Evolutionary conservation across 257 asterid species (phyloP).

Genomic region (Leonotis leonurus): DNA sequence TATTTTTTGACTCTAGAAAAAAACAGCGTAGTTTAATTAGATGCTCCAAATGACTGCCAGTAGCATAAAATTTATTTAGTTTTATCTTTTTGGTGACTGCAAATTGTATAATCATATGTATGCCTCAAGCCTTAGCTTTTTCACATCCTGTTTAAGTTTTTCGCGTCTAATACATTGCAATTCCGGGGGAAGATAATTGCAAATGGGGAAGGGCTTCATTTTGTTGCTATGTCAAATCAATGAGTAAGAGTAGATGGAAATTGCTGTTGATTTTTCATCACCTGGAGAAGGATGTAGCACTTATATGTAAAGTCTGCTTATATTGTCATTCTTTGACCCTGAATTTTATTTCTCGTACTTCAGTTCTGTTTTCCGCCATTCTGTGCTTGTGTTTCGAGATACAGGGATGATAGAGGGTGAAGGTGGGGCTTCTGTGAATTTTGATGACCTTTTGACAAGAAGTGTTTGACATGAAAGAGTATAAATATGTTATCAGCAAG

Average conservation of each 20-base stretch:
- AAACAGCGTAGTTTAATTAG: no score
- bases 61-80: background rate
- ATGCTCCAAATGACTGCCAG: background rate
- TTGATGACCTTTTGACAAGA: background rate
- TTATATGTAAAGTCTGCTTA: background rate
- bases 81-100: background rate
- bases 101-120: background rate
- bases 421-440: background rate
- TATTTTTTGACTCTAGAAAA: no score
- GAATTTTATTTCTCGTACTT: no score
- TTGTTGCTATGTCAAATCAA: conserved; percentile 7
- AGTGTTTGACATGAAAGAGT: background rate
- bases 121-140: background rate
- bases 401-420: background rate
- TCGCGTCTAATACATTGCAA: background rate
- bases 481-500: background rate
- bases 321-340: background rate
- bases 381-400: background rate
- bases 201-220: no score
- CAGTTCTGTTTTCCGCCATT: background rate
- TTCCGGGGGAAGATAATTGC: background rate
- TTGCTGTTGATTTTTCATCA: background rate
- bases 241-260: background rate
- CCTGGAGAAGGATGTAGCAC: background rate
- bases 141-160: background rate